Base-by-base conservation (phyloP, 2,329 filamentous ascomycete genomes). In the Aureobasidium sp. region DNA sequence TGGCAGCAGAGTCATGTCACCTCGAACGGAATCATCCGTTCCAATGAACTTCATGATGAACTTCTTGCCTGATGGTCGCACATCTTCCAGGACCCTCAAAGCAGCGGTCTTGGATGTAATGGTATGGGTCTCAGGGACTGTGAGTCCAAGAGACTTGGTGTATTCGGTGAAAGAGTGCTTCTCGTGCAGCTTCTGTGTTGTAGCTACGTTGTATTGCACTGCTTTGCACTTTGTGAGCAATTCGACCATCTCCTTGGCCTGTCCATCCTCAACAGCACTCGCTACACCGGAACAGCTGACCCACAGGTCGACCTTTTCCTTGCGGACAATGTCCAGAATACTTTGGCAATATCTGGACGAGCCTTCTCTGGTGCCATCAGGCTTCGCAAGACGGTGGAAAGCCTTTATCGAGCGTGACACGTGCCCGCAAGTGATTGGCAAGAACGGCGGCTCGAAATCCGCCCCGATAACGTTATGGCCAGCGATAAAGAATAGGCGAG, bases 381-480 rank as follows among this genome's bases (percentile, higher is more conserved):
- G 71, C 39, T 74, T 69, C 61, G 71, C 65, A 36, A 80, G 72
- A 10, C 66, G 76, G 70, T 86, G 82, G 71, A 87, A 89, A 2
- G 67, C 72, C 11, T 75, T 70, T 1, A 91, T 65, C 0, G 83
- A 74, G 13, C 67, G 75, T 0, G 88, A 91, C 62, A 83, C 81
- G 21, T 83, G 79, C 3, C 84, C 85, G 6, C 78, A 75, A 70
- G n/a, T 74, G 69, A 64, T 63, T 45, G 68, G 66, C 29, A 69
- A 57, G 44, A 64, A 61, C 3, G 70, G 70, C 1, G 77, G 72
- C 52, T 83, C 79, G 57, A 86, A 83, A 68, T 90, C 88, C 11
- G 87, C 87, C 5, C 87, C 88, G 44, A 91, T 81, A 42, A 91
- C 87, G n/a, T 79, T 79, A 70, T 91, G 86, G 2, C 86, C 86